A percentile compares a stretch with the other conserved stretches of the same genome.
These are phyloP conservation scores for Giardia muris DNA, from an alignment of 208 protist species.

Conservation along the genomic window DNA sequence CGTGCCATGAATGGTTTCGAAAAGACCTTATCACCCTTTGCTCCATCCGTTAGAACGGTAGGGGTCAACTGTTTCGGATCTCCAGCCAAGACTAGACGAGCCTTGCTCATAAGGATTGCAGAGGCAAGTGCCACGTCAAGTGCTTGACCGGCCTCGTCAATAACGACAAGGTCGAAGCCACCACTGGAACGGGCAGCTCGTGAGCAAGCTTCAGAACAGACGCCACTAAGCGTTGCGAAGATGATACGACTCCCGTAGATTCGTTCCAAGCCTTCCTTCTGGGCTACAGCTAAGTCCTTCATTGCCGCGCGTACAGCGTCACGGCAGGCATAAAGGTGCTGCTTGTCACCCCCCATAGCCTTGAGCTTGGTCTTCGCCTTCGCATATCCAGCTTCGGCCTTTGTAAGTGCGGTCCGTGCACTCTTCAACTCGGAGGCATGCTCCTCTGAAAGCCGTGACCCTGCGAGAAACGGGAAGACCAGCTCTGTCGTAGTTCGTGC, in stretches of 20 bases:
- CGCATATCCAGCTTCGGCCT: not conserved
- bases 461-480: not conserved
- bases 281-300: not conserved
- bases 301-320: not conserved
- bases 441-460: not conserved
- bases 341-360: not conserved
- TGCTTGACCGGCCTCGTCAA: not conserved
- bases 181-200: not conserved
- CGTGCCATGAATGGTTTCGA: not conserved
- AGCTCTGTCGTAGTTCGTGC: not conserved
- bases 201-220: not conserved
- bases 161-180: not conserved
- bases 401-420: not conserved
- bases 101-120: not conserved
- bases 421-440: not conserved
- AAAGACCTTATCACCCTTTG: not conserved
- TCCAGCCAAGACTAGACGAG: not conserved
- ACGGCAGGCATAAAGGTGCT: not conserved
- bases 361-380: not conserved
- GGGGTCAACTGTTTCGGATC: not conserved
- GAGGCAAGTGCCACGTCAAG: not conserved
- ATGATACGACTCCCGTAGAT: not conserved
- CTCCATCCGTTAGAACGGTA: not conserved
- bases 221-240: not conserved
- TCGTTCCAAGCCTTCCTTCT: not conserved